phyloP scores from a whole-genome alignment of 345 rosid species.

The Sisymbrium altissimum region DNA sequence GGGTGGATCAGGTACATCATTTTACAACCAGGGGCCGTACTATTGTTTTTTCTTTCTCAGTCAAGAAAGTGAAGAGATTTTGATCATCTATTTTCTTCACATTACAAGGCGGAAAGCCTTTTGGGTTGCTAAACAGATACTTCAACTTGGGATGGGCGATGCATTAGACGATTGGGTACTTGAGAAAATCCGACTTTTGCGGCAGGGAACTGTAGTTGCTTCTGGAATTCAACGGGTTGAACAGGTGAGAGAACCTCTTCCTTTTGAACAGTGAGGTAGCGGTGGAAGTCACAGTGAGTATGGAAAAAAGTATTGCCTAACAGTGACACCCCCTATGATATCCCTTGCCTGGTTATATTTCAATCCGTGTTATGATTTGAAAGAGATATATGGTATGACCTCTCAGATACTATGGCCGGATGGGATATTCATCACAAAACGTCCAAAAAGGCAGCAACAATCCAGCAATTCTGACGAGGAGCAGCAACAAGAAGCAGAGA shows the following conservation, averaged over 20 bases:
- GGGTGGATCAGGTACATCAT: constrained; percentile 94
- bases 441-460: constrained; percentile 67
- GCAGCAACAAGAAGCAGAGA: constrained; percentile 63
- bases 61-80: constrained; percentile 4
- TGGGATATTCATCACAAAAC: constrained; percentile 93
- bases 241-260: constrained; percentile 49
- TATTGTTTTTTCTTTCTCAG: no score
- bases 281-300: background rate
- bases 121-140: constrained; percentile 97
- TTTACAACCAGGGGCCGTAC: no score
- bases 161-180: constrained; percentile 98
- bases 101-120: constrained; percentile 83
- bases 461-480: constrained; percentile 50
- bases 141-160: constrained; percentile 99
- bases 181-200: constrained; percentile 86
- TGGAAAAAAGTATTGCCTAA: background rate
- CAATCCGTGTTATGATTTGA: background rate
- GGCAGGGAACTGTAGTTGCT: constrained; percentile 82
- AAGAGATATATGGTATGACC: background rate
- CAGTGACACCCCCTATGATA: constrained; percentile 8
- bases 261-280: background rate
- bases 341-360: background rate
- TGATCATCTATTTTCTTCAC: constrained; percentile 13
- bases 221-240: constrained; percentile 84
- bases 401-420: constrained; percentile 97